These are phyloP conservation scores for Fraxinus sp. DNA, from an alignment of 305 asterid species.

Conservation along the genomic window DNA sequence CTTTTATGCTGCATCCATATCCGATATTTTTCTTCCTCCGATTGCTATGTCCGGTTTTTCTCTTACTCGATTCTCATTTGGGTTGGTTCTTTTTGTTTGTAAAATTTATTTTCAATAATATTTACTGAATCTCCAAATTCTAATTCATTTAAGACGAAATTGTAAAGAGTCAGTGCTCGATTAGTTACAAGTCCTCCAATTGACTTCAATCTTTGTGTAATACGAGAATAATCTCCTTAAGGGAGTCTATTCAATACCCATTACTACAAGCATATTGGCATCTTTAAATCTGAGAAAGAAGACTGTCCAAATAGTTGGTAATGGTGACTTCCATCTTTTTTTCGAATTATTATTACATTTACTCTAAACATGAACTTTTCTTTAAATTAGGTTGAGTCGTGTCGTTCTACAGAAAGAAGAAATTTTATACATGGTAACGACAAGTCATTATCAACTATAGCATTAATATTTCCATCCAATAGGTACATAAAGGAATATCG, in stretches of 20 bases:
- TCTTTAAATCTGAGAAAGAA: neutral
- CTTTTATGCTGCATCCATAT: neutral
- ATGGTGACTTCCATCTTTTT: neutral
- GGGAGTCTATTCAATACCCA: neutral
- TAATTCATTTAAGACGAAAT: neutral
- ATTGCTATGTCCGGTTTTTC: neutral
- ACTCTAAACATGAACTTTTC: neutral
- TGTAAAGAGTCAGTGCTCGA: neutral
- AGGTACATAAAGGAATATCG: neutral
- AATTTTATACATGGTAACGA: neutral
- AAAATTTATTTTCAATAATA: no score
- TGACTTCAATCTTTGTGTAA: neutral
- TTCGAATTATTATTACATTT: no score
- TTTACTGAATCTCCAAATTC: neutral
- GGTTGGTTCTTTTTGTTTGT: neutral
- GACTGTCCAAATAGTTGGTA: neutral
- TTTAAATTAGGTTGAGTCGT: neutral
- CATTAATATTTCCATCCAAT: neutral
- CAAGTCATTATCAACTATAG: neutral
- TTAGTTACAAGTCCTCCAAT: neutral
- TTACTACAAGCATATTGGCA: neutral
- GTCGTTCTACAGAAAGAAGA: neutral
- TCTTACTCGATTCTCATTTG: neutral
- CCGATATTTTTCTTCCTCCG: neutral
- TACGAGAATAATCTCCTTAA: neutral